These are phyloP conservation scores for Malassezia slooffiae DNA, from an alignment of 1,284 basidiomycete species.

Conservation along the genomic window DNA sequence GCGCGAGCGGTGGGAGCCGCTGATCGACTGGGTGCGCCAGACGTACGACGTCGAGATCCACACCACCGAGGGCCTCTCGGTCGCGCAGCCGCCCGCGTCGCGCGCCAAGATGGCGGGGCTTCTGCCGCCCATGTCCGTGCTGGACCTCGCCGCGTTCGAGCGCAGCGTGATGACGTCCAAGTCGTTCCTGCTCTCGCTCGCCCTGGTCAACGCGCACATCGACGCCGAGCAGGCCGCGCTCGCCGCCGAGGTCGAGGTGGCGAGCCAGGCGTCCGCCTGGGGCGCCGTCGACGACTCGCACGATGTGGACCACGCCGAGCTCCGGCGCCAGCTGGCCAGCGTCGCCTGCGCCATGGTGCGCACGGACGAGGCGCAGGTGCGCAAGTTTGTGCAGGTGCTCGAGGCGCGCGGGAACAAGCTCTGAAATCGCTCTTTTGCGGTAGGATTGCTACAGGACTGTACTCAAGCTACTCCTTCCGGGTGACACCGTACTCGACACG, in stretches of 20 bases:
- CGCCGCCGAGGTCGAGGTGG: conserved; percentile 82
- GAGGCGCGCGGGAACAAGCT: too few species aligned
- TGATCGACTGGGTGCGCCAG: conserved; percentile 71
- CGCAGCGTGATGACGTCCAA: conserved; percentile 80
- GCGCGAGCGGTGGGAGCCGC: conserved; percentile 75
- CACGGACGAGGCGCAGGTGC: conserved; percentile 10
- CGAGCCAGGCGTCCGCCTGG: conserved; percentile 89
- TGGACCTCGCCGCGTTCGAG: conserved; percentile 61
- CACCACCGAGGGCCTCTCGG: conserved; percentile 20
- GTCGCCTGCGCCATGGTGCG: conserved; percentile 20
- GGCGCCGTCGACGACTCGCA: conserved; percentile 86
- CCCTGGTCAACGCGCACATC: conserved; percentile 60
- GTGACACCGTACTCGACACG: conserved; percentile 30
- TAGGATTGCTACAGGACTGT: background rate
- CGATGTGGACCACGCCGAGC: conserved; percentile 79
- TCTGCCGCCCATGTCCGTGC: conserved; percentile 14
- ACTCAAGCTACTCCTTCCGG: conserved; percentile 1
- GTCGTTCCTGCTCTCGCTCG: conserved; percentile 77
- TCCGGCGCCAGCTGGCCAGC: conserved; percentile 64
- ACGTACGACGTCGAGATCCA: conserved; percentile 49
- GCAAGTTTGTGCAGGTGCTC: conserved; percentile 9
- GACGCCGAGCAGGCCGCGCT: conserved; percentile 70
- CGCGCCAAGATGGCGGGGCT: conserved; percentile 14
- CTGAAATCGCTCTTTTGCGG: background rate
- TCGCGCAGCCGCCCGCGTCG: conserved; percentile 17